phyloP scores from a whole-genome alignment of 2,329 filamentous ascomycete species.

The Fusarium sp. region DNA sequence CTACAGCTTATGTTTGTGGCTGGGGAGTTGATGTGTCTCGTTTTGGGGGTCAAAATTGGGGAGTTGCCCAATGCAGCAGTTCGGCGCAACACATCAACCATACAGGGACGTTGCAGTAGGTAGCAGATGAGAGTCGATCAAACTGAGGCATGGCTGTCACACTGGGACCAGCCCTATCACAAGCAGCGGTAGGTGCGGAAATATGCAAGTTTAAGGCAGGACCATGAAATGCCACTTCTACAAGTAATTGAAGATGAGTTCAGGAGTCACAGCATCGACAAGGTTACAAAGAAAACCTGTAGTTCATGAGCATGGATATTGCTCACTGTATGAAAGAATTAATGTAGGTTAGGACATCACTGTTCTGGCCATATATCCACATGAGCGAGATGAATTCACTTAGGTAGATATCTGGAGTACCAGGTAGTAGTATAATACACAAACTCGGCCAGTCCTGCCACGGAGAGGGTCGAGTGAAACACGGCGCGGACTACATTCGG shows the following conservation, averaged over 20 bases:
- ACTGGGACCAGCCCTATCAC: slow-evolving; percentile 32
- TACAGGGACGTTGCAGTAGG: slow-evolving; percentile 29
- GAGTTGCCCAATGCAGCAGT: slow-evolving; percentile 40
- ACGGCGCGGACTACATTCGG: background rate
- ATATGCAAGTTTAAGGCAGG: background rate
- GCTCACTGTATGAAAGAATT: too few species aligned
- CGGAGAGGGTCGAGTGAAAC: background rate
- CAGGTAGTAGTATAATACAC: background rate
- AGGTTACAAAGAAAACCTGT: too few species aligned
- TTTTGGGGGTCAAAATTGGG: slow-evolving; percentile 35
- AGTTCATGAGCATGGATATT: too few species aligned
- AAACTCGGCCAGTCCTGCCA: background rate
- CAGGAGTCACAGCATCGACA: too few species aligned
- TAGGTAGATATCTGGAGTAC: background rate
- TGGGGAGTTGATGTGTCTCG: slow-evolving; percentile 29
- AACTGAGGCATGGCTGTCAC: slow-evolving; percentile 28
- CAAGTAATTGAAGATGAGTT: background rate
- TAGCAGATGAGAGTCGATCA: slow-evolving; percentile 34
- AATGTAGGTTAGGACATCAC: too few species aligned
- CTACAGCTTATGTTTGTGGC: slow-evolving; percentile 14
- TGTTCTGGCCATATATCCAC: background rate
- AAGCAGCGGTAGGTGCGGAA: background rate
- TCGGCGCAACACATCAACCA: slow-evolving; percentile 31
- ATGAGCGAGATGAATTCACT: background rate
- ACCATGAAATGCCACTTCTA: background rate